Evolutionary conservation across 2,329 filamentous ascomycete species (phyloP), one percentile per base, ranked within the genome.

Genomic region (Fusarium sp.): DNA sequence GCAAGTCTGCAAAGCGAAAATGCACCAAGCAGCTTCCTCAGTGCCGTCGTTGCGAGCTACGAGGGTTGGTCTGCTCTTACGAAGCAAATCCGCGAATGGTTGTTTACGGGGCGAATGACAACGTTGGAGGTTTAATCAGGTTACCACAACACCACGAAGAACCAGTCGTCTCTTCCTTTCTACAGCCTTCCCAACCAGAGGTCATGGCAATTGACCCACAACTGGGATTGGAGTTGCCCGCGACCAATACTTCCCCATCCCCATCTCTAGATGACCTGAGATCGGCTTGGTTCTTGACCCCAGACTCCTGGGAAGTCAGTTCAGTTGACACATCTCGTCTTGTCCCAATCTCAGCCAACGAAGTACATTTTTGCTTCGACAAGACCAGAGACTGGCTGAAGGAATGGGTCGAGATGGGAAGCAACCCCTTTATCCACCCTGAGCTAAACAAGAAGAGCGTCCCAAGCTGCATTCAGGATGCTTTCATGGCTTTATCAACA

Each of bases 51-150:
- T 76, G 73, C 35, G 64, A 68, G 6, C 56, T 67, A n/a, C 73
- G 69, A 14, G 66, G 58, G 18, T n/a, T 75, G 38, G 10, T 45
- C 7, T 76, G 74, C 38, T 57, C 78, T 1, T 81, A 81, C 31
- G 66, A 68, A 22, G 56, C 63, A 8, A 31, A 38, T n/a, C 70
- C 62, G 37, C 62, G 57, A 2, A 73, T 45, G 35, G 37, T 73
- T 22, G 9, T 73, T 18, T 73, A 73, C 5, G 62, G 61, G 11
- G 40, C 66, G 13, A 18, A 54, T 20, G 40, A 62, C 2, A 14
- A 31, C 4, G 34, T 2, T 4, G 14, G 5, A 0, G n/a, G 3
- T 2, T 60, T 58, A 9, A n/a, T 50, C 1, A 20, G 24, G 3
- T 1, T 31, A 0, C 14, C 10, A 7, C 38, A 2, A 4, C 9